A percentile compares a stretch with the other conserved stretches of the same genome.
These are phyloP conservation scores for Periconia sp. DNA, from an alignment of 2,329 filamentous ascomycete genomes.

Conservation along the genomic window DNA sequence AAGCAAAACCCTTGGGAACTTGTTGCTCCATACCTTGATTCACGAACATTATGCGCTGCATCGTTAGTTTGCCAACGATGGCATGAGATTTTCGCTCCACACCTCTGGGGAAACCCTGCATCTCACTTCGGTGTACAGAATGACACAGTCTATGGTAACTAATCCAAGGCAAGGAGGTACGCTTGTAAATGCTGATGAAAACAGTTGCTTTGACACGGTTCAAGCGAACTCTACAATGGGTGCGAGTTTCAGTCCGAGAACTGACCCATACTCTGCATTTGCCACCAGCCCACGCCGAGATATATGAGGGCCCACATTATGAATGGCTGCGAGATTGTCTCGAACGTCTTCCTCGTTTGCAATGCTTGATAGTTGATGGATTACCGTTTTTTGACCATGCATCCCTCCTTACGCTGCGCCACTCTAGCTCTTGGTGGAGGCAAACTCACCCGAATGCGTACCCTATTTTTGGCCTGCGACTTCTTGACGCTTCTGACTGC, in stretches of 20 bases:
- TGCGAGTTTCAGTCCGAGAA: constrained; percentile 54
- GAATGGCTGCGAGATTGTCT: constrained; percentile 63
- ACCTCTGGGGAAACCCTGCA: constrained; percentile 64
- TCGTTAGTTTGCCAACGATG: constrained; percentile 60
- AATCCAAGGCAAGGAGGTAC: not conserved
- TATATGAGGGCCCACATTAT: constrained; percentile 60
- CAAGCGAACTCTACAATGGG: constrained; percentile 57
- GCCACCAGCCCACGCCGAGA: constrained; percentile 61
- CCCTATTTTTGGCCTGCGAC: constrained; percentile 51
- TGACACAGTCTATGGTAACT: constrained; percentile 59
- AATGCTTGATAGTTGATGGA: constrained; percentile 60
- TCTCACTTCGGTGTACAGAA: constrained; percentile 64
- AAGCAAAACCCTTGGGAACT: constrained; percentile 58
- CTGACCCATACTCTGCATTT: constrained; percentile 64
- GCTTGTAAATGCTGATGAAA: constrained; percentile 8
- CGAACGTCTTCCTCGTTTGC: constrained; percentile 59
- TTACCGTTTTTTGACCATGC: constrained; percentile 65
- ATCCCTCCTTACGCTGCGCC: constrained; percentile 54
- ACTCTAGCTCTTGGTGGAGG: constrained; percentile 29
- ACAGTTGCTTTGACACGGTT: constrained; percentile 62
- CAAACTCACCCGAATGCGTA: constrained; percentile 25
- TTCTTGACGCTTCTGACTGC: constrained; percentile 60
- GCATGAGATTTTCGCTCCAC: constrained; percentile 60
- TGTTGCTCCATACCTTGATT: constrained; percentile 59
- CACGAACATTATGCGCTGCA: constrained; percentile 58